These are phyloP conservation scores for Fusarium citri DNA, from an alignment of 2,329 filamentous ascomycete genomes.

Conservation along the genomic window DNA sequence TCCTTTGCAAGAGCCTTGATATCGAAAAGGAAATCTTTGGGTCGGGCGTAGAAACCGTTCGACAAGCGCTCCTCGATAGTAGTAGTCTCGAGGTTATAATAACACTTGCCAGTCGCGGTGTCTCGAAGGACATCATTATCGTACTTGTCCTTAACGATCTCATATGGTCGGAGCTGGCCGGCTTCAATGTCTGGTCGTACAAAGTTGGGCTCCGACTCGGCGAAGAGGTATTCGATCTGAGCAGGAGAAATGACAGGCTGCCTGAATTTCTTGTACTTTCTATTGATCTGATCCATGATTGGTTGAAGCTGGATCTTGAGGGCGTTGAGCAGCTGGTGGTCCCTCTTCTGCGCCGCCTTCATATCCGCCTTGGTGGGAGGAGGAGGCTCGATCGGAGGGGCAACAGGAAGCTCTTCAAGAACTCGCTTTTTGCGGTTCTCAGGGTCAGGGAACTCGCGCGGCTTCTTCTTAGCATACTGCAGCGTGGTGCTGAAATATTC, in stretches of 20 bases:
- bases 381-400: slow-evolving; percentile 76
- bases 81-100: slow-evolving; percentile 92
- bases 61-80: slow-evolving; percentile 96
- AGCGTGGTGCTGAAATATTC: slow-evolving; percentile 84
- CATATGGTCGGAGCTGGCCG: slow-evolving; percentile 76
- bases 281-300: slow-evolving; percentile 97
- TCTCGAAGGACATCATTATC: slow-evolving; percentile 82
- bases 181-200: slow-evolving; percentile 68
- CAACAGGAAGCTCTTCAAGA: slow-evolving; percentile 80
- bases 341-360: slow-evolving; percentile 82
- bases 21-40: slow-evolving; percentile 89
- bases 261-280: slow-evolving; percentile 88
- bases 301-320: slow-evolving; percentile 91
- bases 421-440: slow-evolving; percentile 87
- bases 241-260: slow-evolving; percentile 79
- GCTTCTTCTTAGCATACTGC: slow-evolving; percentile 80
- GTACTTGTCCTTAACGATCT: slow-evolving; percentile 82
- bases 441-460: slow-evolving; percentile 87
- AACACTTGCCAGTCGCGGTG: slow-evolving; percentile 82
- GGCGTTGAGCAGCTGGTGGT: slow-evolving; percentile 84
- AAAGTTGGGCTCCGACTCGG: slow-evolving; percentile 81
- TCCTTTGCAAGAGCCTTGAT: slow-evolving; percentile 88
- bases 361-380: slow-evolving; percentile 81
- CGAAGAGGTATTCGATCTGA: slow-evolving; percentile 83
- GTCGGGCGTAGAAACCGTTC: slow-evolving; percentile 94